A percentile compares a stretch with the other conserved stretches of the same genome.
Conservation (phyloP, 257 asterid genomes). For the Salvia splendens region DNA sequence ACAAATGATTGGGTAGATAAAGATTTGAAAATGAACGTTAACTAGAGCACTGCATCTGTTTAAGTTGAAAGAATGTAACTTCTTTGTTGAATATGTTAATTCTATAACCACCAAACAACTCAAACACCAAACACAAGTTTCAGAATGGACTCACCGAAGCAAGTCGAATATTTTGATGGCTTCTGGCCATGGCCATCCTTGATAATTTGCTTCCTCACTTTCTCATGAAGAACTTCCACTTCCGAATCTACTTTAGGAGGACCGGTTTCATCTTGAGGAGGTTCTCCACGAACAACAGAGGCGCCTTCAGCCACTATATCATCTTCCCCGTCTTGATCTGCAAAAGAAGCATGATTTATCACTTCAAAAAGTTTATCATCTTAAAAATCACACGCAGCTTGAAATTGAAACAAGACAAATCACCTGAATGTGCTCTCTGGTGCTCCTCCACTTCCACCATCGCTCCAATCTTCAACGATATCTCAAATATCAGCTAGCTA, state of each 20-base stretch:
- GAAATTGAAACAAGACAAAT: slow-evolving; percentile 21
- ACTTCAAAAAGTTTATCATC: slow-evolving; percentile 23
- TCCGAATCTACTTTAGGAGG: slow-evolving; percentile 80
- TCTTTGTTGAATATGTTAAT: background rate
- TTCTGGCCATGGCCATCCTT: slow-evolving; percentile 93
- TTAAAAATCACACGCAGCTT: slow-evolving; percentile 18
- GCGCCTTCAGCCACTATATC: slow-evolving; percentile 72
- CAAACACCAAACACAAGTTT: slow-evolving; percentile 15
- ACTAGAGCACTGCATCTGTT: background rate
- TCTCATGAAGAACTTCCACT: slow-evolving; percentile 80
- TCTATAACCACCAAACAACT: slow-evolving; percentile 4
- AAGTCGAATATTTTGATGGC: slow-evolving; percentile 93
- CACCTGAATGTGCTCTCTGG: slow-evolving; percentile 51
- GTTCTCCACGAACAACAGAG: slow-evolving; percentile 75
- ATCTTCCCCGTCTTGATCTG: slow-evolving; percentile 56
- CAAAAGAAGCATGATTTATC: slow-evolving; percentile 24
- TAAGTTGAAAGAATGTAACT: slow-evolving; percentile 15
- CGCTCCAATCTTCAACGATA: slow-evolving; percentile 29
- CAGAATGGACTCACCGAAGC: slow-evolving; percentile 69
- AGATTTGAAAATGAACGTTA: background rate
- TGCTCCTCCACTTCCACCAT: slow-evolving; percentile 64
- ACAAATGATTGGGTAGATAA: background rate
- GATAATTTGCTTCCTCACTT: slow-evolving; percentile 81
- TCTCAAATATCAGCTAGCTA: slow-evolving; percentile 1
- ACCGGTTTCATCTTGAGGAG: slow-evolving; percentile 60